These are phyloP conservation scores for Mycena sp. DNA, from an alignment of 1,284 basidiomycete species.

Conservation along the genomic window DNA sequence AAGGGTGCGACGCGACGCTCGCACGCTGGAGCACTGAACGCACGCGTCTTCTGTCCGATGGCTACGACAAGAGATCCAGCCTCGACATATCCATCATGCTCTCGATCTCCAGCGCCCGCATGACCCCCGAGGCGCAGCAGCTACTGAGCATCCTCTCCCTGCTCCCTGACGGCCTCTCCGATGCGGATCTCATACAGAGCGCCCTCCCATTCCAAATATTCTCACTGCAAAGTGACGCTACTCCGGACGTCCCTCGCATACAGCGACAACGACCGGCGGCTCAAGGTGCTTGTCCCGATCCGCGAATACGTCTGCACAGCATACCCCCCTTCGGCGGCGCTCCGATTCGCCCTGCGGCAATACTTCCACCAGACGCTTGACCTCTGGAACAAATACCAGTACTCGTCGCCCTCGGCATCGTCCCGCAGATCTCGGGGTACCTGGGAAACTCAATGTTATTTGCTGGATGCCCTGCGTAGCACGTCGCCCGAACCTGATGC, in stretches of 20 bases:
- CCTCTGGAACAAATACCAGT: too few species aligned
- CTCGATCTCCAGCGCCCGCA: constrained; percentile 8
- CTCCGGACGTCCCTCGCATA: constrained; percentile 3
- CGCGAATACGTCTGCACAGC: too few species aligned
- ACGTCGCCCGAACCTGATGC: too few species aligned
- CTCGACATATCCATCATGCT: constrained; percentile 16
- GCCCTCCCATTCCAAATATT: constrained; percentile 3
- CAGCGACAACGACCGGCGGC: too few species aligned
- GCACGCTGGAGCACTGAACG: neutral
- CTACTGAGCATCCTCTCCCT: constrained; percentile 15
- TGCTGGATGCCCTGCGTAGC: too few species aligned
- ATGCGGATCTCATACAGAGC: neutral
- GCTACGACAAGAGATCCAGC: constrained; percentile 5
- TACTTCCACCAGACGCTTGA: too few species aligned
- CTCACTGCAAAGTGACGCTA: constrained; percentile 6
- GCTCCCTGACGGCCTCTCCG: constrained; percentile 18
- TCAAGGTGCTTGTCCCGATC: too few species aligned
- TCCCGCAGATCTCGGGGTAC: too few species aligned
- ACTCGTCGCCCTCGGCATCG: too few species aligned
- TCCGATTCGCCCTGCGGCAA: too few species aligned
- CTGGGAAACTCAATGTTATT: too few species aligned
- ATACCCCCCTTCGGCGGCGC: too few species aligned
- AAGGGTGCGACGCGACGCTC: neutral
- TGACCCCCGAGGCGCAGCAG: neutral
- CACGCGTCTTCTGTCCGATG: constrained; percentile 1